phyloP scores from a whole-genome alignment of 2,329 filamentous ascomycete genomes.

The Aspergillus sp. region DNA sequence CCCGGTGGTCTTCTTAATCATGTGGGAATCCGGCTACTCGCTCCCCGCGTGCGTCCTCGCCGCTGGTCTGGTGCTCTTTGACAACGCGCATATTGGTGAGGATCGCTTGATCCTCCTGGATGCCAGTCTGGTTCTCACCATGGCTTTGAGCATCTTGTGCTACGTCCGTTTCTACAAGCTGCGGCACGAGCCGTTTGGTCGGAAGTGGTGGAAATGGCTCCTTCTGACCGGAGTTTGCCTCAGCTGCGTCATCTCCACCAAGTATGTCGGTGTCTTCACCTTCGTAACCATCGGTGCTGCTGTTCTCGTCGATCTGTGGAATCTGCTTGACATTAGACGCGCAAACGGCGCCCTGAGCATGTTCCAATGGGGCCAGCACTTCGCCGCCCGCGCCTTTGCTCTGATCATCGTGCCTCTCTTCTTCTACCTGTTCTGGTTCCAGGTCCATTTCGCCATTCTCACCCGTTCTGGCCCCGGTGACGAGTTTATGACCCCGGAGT shows the following conservation, averaged over 20 bases:
- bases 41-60: slow-evolving; percentile 88
- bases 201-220: slow-evolving; percentile 99
- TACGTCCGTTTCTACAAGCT: slow-evolving; percentile 99
- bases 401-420: slow-evolving; percentile 90
- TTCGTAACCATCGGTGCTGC: slow-evolving; percentile 96
- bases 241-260: slow-evolving; percentile 97
- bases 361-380: slow-evolving; percentile 81
- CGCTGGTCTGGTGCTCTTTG: slow-evolving; percentile 82
- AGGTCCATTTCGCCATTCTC: slow-evolving; percentile 94
- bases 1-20: slow-evolving; percentile 91
- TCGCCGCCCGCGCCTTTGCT: slow-evolving; percentile 79
- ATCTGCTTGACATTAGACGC: slow-evolving; percentile 84
- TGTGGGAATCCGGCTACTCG: slow-evolving; percentile 99
- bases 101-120: slow-evolving; percentile 93
- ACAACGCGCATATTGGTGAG: slow-evolving; percentile 97
- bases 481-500: slow-evolving; percentile 98
- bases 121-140: slow-evolving; percentile 89
- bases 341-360: slow-evolving; percentile 77
- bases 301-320: slow-evolving; percentile 92
- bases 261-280: slow-evolving; percentile 95
- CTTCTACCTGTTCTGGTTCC: slow-evolving; percentile 99
- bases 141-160: slow-evolving; percentile 89
- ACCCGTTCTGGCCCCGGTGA: slow-evolving; percentile 88
- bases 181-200: slow-evolving; percentile 80
- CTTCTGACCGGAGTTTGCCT: slow-evolving; percentile 90